Evolutionary conservation across 108 stramenopile species (phyloP), one percentile per base, ranked within the genome.

Genomic region (Pseudonitzschia pungens): DNA sequence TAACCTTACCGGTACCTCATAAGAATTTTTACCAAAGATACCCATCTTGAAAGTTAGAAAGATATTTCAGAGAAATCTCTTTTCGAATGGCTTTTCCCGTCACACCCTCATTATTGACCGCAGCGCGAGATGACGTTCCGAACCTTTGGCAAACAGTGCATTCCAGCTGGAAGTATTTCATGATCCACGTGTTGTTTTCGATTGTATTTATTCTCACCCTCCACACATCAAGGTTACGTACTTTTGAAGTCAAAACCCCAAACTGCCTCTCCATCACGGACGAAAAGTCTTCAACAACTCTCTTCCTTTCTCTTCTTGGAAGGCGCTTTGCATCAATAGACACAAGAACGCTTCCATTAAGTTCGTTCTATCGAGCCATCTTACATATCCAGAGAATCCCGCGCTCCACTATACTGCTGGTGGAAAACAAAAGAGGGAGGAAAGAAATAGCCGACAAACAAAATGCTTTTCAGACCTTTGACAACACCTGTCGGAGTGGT

Each of bases 151-250:
- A 48, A 48, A 8, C 18, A 14, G 14, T 18, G 14, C 5, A 26
- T 55, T 22, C 54, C 54, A 55, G 24, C 54, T 55, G 54, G 54
- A 55, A 55, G 22, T 55, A 55, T 26, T 55, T 55, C 54, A 55
- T 26, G 54, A 55, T 55, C 54, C 54, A 55, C 54, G 54, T 55
- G 54, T 55, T 26, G 54, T 26, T 48, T 48, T 14, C 16, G 45
- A 48, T 48, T 55, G 20, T 55, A 26, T 55, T 55, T 55, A 55
- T 21, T 26, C 54, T 24, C 45, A 48, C 16, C 45, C 54, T 55
- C 54, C 54, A 55, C 54, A 55, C 54, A 55, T 55, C 54, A 55
- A 55, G 54, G 21, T 55, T 55, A 26, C 54, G 54, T 55, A 55
- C 54, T 55, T 55, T 26, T 55, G 36, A 55, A 11, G 26, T 2